A percentile compares a stretch with the other conserved stretches of the same genome.
Evolutionary conservation across 192 early-diverging fungal genomes (phyloP).

Genomic region (Chytriomyces hyalinus): DNA sequence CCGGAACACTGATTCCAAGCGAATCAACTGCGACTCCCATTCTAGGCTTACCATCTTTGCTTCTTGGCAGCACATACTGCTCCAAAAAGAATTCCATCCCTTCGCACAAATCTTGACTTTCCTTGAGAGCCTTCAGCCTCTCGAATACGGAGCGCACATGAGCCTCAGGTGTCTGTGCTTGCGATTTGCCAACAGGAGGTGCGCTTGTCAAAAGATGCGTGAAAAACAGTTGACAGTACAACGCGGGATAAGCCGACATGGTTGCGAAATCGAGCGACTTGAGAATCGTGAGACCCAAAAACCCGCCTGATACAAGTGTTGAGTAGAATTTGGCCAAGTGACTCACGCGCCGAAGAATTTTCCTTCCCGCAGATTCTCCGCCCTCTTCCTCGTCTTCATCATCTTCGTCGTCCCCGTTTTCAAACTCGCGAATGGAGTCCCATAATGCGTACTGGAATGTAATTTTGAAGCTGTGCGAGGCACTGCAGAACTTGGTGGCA

Average conservation of each 20-base stretch:
- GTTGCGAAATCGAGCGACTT: conserved; percentile 79
- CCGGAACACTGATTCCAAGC: conserved; percentile 2
- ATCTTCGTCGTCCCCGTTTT: conserved; percentile 77
- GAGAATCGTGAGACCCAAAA: conserved; percentile 76
- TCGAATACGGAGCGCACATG: conserved; percentile 34
- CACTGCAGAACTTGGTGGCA: conserved; percentile 76
- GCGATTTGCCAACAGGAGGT: background rate
- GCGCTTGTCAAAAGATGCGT: conserved; percentile 58
- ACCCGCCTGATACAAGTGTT: conserved; percentile 72
- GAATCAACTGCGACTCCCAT: conserved; percentile 48
- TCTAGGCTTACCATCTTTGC: conserved; percentile 60
- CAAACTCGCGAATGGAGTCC: conserved; percentile 76
- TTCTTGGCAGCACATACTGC: conserved; percentile 66
- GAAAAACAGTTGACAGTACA: conserved; percentile 77
- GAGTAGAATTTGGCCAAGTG: conserved; percentile 87
- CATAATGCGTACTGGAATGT: conserved; percentile 95
- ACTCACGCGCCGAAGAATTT: conserved; percentile 72
- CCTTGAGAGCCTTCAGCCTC: conserved; percentile 18
- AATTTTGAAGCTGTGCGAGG: conserved; percentile 80
- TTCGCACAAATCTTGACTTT: conserved; percentile 68
- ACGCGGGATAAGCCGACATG: conserved; percentile 59
- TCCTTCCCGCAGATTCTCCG: conserved; percentile 55
- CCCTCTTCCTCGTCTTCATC: conserved; percentile 64
- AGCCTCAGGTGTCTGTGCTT: conserved; percentile 17
- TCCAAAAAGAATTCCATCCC: conserved; percentile 86